Evolutionary conservation across 129 eudicot species (phyloP).

Genomic region (Apium graveolens): DNA sequence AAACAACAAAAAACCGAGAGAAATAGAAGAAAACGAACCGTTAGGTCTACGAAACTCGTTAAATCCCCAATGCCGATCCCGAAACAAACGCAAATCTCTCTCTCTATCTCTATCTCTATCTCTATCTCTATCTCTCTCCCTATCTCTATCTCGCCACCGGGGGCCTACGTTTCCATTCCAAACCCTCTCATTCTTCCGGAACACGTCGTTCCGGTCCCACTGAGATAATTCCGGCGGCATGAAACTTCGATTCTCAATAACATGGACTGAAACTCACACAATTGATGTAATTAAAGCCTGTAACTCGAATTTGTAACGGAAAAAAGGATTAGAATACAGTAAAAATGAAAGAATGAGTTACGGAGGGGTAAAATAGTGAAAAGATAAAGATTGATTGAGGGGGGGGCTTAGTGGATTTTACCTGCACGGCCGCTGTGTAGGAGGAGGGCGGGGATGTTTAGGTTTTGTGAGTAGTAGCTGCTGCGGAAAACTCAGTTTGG

Average conservation of each 20-base stretch:
- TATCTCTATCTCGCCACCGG: not conserved
- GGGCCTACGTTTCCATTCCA: not conserved
- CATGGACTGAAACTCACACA: not conserved
- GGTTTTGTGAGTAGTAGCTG: not conserved
- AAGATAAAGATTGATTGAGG: too few relatives aligned
- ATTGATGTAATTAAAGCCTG: not conserved
- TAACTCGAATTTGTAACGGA: not conserved
- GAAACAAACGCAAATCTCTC: not conserved
- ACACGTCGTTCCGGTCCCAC: conserved; percentile 9
- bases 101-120: not conserved
- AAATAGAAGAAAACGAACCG: not conserved
- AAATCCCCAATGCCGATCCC: not conserved
- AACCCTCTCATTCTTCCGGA: not conserved
- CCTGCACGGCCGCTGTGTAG: not conserved
- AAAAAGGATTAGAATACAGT: not conserved
- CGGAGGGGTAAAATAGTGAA: not conserved
- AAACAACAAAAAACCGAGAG: not conserved
- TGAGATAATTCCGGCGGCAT: conserved; percentile 5
- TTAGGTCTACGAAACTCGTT: not conserved
- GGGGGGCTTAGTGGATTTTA: not conserved
- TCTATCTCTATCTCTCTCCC: not conserved
- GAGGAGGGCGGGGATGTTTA: not conserved
- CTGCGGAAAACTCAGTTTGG: not conserved
- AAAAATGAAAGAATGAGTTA: not conserved
- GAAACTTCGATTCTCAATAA: not conserved